Conservation (phyloP, 352 stramenopile genomes). For the Phytophthora meadii region DNA sequence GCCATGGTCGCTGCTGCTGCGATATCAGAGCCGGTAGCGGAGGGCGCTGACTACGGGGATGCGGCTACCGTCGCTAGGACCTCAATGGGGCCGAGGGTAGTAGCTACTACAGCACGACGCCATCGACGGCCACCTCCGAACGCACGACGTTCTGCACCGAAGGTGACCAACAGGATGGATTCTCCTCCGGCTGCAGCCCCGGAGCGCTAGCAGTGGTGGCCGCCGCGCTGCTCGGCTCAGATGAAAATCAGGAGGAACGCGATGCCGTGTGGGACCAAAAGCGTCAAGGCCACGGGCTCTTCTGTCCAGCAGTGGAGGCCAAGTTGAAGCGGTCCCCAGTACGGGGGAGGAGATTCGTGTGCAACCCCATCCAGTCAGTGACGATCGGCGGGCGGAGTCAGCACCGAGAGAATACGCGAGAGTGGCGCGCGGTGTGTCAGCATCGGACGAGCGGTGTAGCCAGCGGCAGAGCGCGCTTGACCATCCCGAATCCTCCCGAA, state of each 20-base stretch:
- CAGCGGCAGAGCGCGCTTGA: conserved; percentile 25
- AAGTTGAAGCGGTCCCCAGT: conserved; percentile 39
- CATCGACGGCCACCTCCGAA: conserved; percentile 5
- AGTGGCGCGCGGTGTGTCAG: conserved; percentile 30
- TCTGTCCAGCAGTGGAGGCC: conserved; percentile 14
- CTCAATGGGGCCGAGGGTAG: conserved; percentile 11
- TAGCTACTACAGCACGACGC: conserved; percentile 1
- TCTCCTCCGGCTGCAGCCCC: background rate
- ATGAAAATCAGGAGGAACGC: conserved; percentile 12
- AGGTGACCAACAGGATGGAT: conserved; percentile 10
- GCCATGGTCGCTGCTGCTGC: conserved; percentile 3
- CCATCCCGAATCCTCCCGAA: conserved; percentile 10
- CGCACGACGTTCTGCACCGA: conserved; percentile 1
- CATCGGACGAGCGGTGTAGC: conserved; percentile 21
- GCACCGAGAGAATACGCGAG: conserved; percentile 32
- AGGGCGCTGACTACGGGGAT: conserved; percentile 13
- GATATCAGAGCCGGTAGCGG: background rate
- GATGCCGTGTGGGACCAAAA: conserved; percentile 20
- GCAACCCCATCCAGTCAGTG: conserved; percentile 36
- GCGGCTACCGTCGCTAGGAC: conserved; percentile 1
- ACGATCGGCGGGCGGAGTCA: conserved; percentile 27
- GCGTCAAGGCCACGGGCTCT: conserved; percentile 16
- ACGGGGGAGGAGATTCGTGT: conserved; percentile 22
- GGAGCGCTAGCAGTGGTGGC: background rate
- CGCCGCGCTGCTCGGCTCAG: conserved; percentile 2